Evolutionary conservation across 2,329 filamentous ascomycete species (phyloP).

Genomic region (Ophiostoma australiae): DNA sequence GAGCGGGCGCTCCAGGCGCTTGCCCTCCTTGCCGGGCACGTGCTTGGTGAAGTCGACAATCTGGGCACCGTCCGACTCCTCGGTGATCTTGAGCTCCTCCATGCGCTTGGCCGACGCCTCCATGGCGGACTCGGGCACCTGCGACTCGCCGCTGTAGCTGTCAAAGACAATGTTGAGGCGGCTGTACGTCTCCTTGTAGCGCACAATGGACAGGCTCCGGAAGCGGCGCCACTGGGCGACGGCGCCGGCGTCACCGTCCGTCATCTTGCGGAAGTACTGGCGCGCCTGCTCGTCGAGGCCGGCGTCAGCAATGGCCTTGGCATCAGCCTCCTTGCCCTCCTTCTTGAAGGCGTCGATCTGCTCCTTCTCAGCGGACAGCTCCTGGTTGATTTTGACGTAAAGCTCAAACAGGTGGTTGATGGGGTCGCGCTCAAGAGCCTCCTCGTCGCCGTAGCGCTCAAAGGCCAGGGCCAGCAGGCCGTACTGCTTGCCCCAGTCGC

Average conservation of each 20-base stretch:
- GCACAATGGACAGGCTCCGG: slow-evolving; percentile 61
- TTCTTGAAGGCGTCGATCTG: slow-evolving; percentile 54
- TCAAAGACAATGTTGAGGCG: slow-evolving; percentile 68
- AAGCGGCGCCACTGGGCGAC: slow-evolving; percentile 61
- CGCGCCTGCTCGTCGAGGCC: slow-evolving; percentile 70
- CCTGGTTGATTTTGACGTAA: slow-evolving; percentile 71
- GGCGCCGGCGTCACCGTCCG: slow-evolving; percentile 58
- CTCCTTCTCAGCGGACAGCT: slow-evolving; percentile 63
- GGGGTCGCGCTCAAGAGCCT: slow-evolving; percentile 64
- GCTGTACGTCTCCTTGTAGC: slow-evolving; percentile 64
- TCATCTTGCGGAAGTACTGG: slow-evolving; percentile 66
- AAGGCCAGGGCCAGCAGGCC: slow-evolving; percentile 69
- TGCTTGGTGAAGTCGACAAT: slow-evolving; percentile 69
- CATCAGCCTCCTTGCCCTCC: slow-evolving; percentile 51
- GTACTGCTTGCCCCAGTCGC: slow-evolving; percentile 78
- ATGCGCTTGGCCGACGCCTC: slow-evolving; percentile 57
- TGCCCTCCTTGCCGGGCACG: slow-evolving; percentile 60
- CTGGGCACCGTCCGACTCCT: slow-evolving; percentile 66
- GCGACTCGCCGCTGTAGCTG: slow-evolving; percentile 69
- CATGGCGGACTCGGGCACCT: slow-evolving; percentile 65
- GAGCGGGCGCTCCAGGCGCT: slow-evolving; percentile 65
- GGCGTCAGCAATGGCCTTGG: slow-evolving; percentile 46
- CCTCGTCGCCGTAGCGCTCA: slow-evolving; percentile 68
- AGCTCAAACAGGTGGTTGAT: slow-evolving; percentile 80
- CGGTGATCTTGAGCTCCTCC: slow-evolving; percentile 58